Percentiles rank a stretch among this genome's conserved stretches.
These are phyloP conservation scores for Calonectria hongkongensis DNA, from an alignment of 2,329 filamentous ascomycete species.

Conservation along the genomic window DNA sequence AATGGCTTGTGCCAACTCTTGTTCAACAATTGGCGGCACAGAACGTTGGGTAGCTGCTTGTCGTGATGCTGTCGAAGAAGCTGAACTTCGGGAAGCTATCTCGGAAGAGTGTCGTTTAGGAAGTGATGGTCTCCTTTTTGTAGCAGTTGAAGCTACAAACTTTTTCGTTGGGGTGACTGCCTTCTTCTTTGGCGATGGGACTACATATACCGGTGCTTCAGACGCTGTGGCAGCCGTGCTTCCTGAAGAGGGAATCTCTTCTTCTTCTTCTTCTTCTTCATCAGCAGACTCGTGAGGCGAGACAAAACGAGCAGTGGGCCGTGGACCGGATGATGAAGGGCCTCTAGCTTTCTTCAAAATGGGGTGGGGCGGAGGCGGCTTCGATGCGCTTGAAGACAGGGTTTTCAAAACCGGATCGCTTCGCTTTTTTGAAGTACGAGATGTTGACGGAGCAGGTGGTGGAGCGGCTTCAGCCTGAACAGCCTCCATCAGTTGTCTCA, in stretches of 20 bases:
- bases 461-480: conserved; percentile 44
- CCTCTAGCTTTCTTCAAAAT: conserved; percentile 77
- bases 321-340: conserved; percentile 71
- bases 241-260: conserved; percentile 63
- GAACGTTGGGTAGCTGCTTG: conserved; percentile 51
- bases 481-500: conserved; percentile 55
- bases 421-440: conserved; percentile 45
- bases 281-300: conserved; percentile 71
- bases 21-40: conserved; percentile 56
- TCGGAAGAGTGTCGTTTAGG: conserved; percentile 64
- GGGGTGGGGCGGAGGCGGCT: conserved; percentile 71
- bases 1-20: conserved; percentile 35
- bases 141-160: conserved; percentile 64
- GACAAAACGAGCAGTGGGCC: conserved; percentile 77
- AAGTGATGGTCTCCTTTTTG: conserved; percentile 68
- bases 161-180: conserved; percentile 58
- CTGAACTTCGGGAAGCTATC: conserved; percentile 57
- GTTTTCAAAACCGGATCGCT: conserved; percentile 49
- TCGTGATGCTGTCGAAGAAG: conserved; percentile 49
- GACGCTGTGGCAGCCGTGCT: conserved; percentile 60
- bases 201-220: conserved; percentile 55
- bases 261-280: conserved; percentile 64
- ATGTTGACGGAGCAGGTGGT: conserved; percentile 42
- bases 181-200: conserved; percentile 57
- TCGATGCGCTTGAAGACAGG: conserved; percentile 64